Evolutionary conservation across 768 basidiomycete genomes (phyloP).

Genomic region (Podaxis mareebaensis): DNA sequence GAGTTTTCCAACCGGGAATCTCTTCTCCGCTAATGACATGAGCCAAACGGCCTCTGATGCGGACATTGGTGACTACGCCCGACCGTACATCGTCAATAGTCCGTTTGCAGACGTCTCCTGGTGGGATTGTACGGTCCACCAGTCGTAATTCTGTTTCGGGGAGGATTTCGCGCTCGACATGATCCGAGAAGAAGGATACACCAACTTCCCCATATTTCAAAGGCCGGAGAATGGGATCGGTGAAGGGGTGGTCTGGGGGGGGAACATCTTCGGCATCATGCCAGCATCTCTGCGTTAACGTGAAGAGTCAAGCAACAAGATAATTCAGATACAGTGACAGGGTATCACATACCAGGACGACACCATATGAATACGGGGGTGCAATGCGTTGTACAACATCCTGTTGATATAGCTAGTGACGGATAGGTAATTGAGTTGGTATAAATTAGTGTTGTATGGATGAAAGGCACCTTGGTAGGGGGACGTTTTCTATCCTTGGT

Average conservation of each 20-base stretch:
- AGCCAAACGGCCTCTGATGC: slow-evolving; percentile 65
- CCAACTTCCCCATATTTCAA: slow-evolving; percentile 81
- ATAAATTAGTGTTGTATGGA: not conserved
- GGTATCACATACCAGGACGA: slow-evolving; percentile 60
- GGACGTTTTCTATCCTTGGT: slow-evolving; percentile 3
- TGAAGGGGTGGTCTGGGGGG: slow-evolving; percentile 36
- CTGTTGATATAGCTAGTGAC: slow-evolving; percentile 60
- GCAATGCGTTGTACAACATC: slow-evolving; percentile 59
- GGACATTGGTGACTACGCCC: slow-evolving; percentile 69
- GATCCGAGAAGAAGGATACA: slow-evolving; percentile 61
- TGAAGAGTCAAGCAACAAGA: slow-evolving; percentile 4
- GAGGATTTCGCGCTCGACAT: slow-evolving; percentile 65
- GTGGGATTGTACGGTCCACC: slow-evolving; percentile 74
- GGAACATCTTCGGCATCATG: slow-evolving; percentile 79
- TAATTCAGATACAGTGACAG: not conserved
- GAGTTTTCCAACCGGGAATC: slow-evolving; percentile 63
- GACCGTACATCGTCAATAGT: slow-evolving; percentile 72
- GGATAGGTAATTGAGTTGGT: not conserved
- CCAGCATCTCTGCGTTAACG: slow-evolving; percentile 71
- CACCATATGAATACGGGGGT: slow-evolving; percentile 46
- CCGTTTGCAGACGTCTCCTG: slow-evolving; percentile 83
- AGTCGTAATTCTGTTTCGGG: slow-evolving; percentile 68
- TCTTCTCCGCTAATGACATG: slow-evolving; percentile 70
- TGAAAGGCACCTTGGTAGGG: slow-evolving; percentile 3
- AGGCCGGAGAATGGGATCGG: slow-evolving; percentile 75